Evolutionary conservation across 495 filamentous ascomycete genomes (phyloP).

Genomic region (Penicillium fimorum): DNA sequence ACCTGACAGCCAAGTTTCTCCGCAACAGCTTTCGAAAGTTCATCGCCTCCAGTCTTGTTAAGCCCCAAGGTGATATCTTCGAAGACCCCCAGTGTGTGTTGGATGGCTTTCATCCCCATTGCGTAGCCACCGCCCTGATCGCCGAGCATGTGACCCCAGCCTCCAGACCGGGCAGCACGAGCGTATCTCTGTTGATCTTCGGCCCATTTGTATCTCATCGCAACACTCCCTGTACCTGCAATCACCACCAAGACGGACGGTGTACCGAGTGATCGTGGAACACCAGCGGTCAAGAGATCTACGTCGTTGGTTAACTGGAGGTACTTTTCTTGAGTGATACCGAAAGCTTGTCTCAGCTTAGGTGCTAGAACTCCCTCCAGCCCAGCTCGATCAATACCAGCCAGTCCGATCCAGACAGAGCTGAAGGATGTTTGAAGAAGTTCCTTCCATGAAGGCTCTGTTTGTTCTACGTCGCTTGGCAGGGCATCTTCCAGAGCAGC

Average conservation of each 20-base stretch:
- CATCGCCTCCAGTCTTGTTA: neutral
- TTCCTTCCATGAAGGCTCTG: slow-evolving; percentile 8
- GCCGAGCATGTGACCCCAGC: slow-evolving; percentile 40
- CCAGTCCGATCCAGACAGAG: slow-evolving; percentile 30
- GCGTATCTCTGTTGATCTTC: slow-evolving; percentile 13
- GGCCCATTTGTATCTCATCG: slow-evolving; percentile 27
- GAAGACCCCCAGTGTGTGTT: slow-evolving; percentile 24
- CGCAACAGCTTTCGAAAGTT: slow-evolving; percentile 19
- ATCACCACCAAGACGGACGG: slow-evolving; percentile 32
- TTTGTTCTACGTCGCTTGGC: neutral
- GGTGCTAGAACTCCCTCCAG: slow-evolving; percentile 17
- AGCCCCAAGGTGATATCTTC: slow-evolving; percentile 21
- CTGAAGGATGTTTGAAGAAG: slow-evolving; percentile 17
- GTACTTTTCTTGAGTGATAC: slow-evolving; percentile 13
- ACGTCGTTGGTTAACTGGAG: slow-evolving; percentile 34
- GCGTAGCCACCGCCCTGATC: slow-evolving; percentile 40
- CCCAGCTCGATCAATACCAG: slow-evolving; percentile 30
- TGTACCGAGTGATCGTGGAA: slow-evolving; percentile 11
- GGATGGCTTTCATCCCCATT: slow-evolving; percentile 33
- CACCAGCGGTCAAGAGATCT: slow-evolving; percentile 26
- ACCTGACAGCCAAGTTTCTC: slow-evolving; percentile 11
- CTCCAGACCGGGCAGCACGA: slow-evolving; percentile 32
- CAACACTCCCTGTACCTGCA: slow-evolving; percentile 37
- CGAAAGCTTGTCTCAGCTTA: slow-evolving; percentile 20
- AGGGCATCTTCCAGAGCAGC: slow-evolving; percentile 13